phyloP scores from a whole-genome alignment of 495 filamentous ascomycete species.

The Alectoria sarmentosa region DNA sequence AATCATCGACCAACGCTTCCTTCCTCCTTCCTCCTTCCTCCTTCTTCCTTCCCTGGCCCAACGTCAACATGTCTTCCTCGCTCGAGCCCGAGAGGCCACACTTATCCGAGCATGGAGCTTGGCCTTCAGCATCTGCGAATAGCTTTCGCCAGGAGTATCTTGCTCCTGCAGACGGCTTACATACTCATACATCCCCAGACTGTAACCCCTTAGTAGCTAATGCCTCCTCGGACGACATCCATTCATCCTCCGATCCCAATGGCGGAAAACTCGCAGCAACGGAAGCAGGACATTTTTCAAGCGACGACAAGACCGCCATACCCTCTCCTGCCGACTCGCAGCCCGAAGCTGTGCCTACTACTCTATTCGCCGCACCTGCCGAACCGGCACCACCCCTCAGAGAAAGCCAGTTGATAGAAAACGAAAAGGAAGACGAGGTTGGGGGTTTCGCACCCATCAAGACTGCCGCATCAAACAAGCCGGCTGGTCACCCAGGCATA shows the following conservation, averaged over 20 bases:
- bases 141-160: slow-evolving; percentile 21
- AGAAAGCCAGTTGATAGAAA: slow-evolving; percentile 1
- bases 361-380: too few species aligned
- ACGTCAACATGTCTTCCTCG: slow-evolving; percentile 4
- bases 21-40: too few species aligned
- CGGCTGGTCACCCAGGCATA: slow-evolving; percentile 10
- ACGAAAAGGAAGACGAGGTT: slow-evolving; percentile 10
- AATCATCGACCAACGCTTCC: background rate
- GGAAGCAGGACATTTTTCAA: background rate
- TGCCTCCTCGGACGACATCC: background rate
- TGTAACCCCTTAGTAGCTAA: background rate
- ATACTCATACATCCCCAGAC: background rate
- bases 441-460: slow-evolving; percentile 23
- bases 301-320: slow-evolving; percentile 10
- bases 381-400: background rate
- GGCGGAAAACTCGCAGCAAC: background rate
- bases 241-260: background rate
- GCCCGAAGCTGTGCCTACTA: background rate
- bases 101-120: slow-evolving; percentile 8
- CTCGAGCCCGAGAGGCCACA: slow-evolving; percentile 8
- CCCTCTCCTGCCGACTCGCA: slow-evolving; percentile 12
- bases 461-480: slow-evolving; percentile 5
- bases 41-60: too few species aligned
- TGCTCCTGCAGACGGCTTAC: slow-evolving; percentile 3
- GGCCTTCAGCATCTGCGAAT: slow-evolving; percentile 24